Evolutionary conservation across 2,329 filamentous ascomycete genomes (phyloP).

Genomic region (Colletotrichum sp.): DNA sequence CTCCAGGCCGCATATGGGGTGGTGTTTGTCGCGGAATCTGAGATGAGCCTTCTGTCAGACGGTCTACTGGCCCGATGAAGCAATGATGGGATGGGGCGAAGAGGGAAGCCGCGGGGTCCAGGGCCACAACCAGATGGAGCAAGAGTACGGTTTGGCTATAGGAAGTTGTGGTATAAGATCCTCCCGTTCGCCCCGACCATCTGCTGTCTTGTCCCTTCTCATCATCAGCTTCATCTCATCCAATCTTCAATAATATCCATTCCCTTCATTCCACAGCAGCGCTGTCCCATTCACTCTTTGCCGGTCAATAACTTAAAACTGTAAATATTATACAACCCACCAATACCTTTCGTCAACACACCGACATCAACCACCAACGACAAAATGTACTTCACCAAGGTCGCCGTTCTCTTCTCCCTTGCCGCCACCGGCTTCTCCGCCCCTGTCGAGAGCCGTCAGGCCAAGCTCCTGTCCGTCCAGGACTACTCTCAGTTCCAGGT

Average conservation of each 20-base stretch:
- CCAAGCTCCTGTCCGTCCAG: slow-evolving; percentile 12
- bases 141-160: neutral
- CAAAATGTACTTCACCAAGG: slow-evolving; percentile 43
- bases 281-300: slow-evolving; percentile 12
- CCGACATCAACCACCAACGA: slow-evolving; percentile 1
- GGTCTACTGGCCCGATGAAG: neutral
- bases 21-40: neutral
- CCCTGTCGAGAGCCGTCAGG: slow-evolving; percentile 25
- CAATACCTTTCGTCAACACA: neutral
- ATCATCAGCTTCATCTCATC: slow-evolving; percentile 8
- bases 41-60: slow-evolving; percentile 6
- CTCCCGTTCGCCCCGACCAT: slow-evolving; percentile 1
- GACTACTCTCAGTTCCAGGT: slow-evolving; percentile 41
- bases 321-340: slow-evolving; percentile 4
- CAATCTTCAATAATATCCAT: neutral
- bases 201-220: neutral
- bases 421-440: slow-evolving; percentile 36
- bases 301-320: neutral
- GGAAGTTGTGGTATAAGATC: slow-evolving; percentile 14
- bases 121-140: neutral
- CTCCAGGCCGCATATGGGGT: neutral
- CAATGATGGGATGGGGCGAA: neutral
- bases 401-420: slow-evolving; percentile 38
- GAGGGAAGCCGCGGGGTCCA: neutral
- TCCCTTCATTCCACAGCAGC: slow-evolving; percentile 12